Base-by-base conservation (phyloP, 352 stramenopile genomes). In the Phytophthora sansomeana region DNA sequence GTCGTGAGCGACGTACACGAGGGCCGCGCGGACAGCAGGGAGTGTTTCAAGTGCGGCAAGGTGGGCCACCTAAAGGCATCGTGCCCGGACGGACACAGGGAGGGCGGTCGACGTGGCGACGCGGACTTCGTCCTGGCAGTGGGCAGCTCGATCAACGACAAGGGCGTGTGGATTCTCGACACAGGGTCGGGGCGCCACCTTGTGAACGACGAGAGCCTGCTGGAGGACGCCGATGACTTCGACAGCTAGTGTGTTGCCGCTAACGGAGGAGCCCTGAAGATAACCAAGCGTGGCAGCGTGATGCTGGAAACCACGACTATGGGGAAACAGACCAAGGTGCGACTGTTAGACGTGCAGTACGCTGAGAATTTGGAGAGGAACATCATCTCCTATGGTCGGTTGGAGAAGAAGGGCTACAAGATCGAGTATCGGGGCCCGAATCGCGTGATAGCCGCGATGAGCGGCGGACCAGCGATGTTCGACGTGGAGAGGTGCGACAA, bases 331-430 rank as follows among this genome's bases (percentile, higher is more conserved):
- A 69, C 46, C 13, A 53, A 42, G 7, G 44, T 68, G 61, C 19
- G 6, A 19, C 29, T 67, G 29, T 29, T 54, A 1, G 17, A 67
- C 42, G 58, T 59, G 30, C 49, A 59, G 19, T 55, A 55, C 48
- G 49, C 58, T 3, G 28, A 46, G 38, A 58, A 33, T 21, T 21
- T 66, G 1, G 52, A 63, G 36, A 63, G 65, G 32, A 73, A 64
- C 58, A 60, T 73, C 1, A 68, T 64, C 14, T 68, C 65, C 0
- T 68, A 73, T 11, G 50, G 65, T 2, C n/a, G 59, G 38, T 16
- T 73, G 17, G 58, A 68, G 49, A 38, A 30, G 17, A 71, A 65
- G 35, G 52, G 53, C 0, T 64, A 43, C 38, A 43, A 8, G 36
- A 39, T 65, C 0, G 30, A 46, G 21, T 70, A 65, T 13, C 41